Evolutionary conservation across 2,329 filamentous ascomycete species (phyloP), one percentile per base, ranked within the genome.

Genomic region (Coniosporium tulheliwenetii): DNA sequence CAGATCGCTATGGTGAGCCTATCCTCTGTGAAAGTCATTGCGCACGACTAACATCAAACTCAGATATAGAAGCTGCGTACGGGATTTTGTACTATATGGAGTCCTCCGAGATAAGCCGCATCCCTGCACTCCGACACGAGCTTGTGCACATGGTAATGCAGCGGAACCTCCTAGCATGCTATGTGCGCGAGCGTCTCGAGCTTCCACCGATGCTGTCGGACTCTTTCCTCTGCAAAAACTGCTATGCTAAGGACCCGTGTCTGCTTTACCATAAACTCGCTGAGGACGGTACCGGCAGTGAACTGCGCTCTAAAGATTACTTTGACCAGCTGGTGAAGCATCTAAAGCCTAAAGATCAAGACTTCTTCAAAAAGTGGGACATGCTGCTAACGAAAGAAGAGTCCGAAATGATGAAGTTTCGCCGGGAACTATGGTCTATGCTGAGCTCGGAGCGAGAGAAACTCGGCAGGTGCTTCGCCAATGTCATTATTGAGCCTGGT

Each of bases 41-140:
- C 19, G 19, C 19, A 26, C 19, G 19, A 26, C 19, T 33, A 33
- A 33, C 13, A 12, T 33, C 32, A 10, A 12, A 10, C 26, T 30
- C 39, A 75, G 86, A 98, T 62, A 76, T 96, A 42, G 79, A 94
- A 41, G 81, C 96, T 45, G 77, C 78, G 35, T 94, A 86, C 50
- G 91, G 91, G 7, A 77, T 98, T 41, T 66, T 98, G 9, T 98
- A 95, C 59, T 98, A 98, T 55, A 81, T 94, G 66, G 91, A 96
- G 57, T 85, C 78, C 2, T 89, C 86, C 0, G 80, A 85, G 48
- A 93, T 81, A 10, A 77, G 85, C 49, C 79, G 86, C 15, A 84
- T 98, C 36, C 85, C 86, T 2, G 79, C 85, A 5, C 73, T 96
- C 43, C 76, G 85, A 32, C 80, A 85, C 49, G 91, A 98, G 57